Evolutionary conservation across 768 basidiomycete genomes (phyloP), one percentile per base, ranked within the genome.

Genomic region (Cyathus striatus): DNA sequence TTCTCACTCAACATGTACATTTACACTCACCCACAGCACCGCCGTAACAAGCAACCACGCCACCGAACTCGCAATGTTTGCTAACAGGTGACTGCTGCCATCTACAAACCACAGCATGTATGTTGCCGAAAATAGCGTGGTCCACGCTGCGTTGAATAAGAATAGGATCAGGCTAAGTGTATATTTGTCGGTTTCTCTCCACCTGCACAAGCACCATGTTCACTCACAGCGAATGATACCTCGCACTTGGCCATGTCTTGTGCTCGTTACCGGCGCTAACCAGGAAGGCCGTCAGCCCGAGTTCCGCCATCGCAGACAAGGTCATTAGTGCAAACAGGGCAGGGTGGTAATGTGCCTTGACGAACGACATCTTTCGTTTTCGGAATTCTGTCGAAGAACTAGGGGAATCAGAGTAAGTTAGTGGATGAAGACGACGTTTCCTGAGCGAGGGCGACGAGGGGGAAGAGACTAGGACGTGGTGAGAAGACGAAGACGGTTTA

Each of bases 51-150:
- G 58, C 23, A 90, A 65, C 87, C 87, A 90, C 42, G 82, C 57
- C 16, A 87, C 73, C 14, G 87, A 90, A 49, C 84, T 85, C 18
- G 87, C 84, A 33, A 90, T 68, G 57, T 78, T 82, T n/a, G 86
- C 86, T 17, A 90, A 69, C 33, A 86, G 59, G 57, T 83, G 81
- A 36, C 76, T 72, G 3, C 74, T 76, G 38, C 82, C 81, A 41
- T 80, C 79, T 27, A 83, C 61, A 34, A 83, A 75, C 80, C 83
- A 89, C 23, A 87, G 52, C 49, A 87, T 66, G 54, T 89, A 90
- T 24, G 79, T 77, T 10, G 74, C 66, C 12, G 80, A 73, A 57
- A 87, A 89, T 33, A 86, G 50, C 1, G 76, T 69, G n/a, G 87
- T 89, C 87, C 88, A 90, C 27, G 75, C 72, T 17, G 83, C 70